Evolutionary conservation across 2,329 filamentous ascomycete species (phyloP).

Genomic region (Talaromyces pinophilus): DNA sequence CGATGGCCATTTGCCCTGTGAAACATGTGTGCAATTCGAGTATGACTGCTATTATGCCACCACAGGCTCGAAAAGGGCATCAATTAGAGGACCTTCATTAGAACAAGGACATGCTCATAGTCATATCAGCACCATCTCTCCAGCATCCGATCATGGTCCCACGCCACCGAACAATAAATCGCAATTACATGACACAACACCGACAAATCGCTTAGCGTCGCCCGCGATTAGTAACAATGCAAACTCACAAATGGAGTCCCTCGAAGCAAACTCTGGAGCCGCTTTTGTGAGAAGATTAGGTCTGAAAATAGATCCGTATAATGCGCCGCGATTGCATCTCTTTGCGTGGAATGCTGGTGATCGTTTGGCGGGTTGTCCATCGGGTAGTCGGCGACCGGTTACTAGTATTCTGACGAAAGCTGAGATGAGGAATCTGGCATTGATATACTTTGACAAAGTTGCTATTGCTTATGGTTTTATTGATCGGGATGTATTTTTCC

Average conservation of each 20-base stretch:
- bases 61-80: background rate
- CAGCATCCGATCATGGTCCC: background rate
- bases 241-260: slow-evolving; percentile 38
- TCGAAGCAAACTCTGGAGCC: slow-evolving; percentile 60
- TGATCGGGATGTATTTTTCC: slow-evolving; percentile 32
- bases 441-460: slow-evolving; percentile 56
- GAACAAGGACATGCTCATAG: background rate
- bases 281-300: slow-evolving; percentile 58
- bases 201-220: background rate
- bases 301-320: slow-evolving; percentile 55
- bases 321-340: slow-evolving; percentile 55
- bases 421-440: slow-evolving; percentile 51
- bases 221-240: slow-evolving; percentile 24
- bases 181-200: background rate
- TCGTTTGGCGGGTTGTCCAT: slow-evolving; percentile 19
- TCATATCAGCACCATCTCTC: background rate
- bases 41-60: slow-evolving; percentile 54
- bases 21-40: slow-evolving; percentile 56
- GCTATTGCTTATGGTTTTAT: slow-evolving; percentile 57
- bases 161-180: background rate
- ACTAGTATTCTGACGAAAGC: slow-evolving; percentile 51
- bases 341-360: slow-evolving; percentile 59
- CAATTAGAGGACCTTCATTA: background rate
- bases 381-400: slow-evolving; percentile 36
- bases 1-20: slow-evolving; percentile 56